Evolutionary conservation across 2,329 filamentous ascomycete species (phyloP).

Genomic region (Fusarium praegraminearum): DNA sequence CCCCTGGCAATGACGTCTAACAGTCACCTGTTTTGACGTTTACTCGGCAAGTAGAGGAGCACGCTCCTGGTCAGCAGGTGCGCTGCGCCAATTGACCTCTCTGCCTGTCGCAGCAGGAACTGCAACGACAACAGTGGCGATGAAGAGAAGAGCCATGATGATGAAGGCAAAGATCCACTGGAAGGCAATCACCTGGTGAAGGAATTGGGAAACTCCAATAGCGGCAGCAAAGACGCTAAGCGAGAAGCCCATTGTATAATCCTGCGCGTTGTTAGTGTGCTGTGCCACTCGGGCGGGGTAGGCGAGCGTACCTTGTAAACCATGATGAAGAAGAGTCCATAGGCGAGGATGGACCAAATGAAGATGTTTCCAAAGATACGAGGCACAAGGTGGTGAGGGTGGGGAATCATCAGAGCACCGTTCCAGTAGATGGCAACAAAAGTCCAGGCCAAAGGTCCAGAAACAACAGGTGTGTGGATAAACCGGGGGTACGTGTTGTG

Average conservation of each 20-base stretch:
- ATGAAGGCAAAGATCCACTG: slow-evolving; percentile 95
- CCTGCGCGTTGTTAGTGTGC: slow-evolving; percentile 53
- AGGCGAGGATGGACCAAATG: slow-evolving; percentile 84
- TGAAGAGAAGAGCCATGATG: slow-evolving; percentile 81
- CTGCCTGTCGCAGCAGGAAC: slow-evolving; percentile 73
- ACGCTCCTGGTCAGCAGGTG: slow-evolving; percentile 65
- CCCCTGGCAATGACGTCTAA: background rate
- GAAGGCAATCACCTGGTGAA: slow-evolving; percentile 77
- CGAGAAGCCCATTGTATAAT: slow-evolving; percentile 82
- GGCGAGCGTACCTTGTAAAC: slow-evolving; percentile 71
- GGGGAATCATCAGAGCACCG: slow-evolving; percentile 82
- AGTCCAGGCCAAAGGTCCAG: slow-evolving; percentile 84
- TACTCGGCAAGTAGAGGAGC: slow-evolving; percentile 70
- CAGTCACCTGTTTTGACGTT: background rate
- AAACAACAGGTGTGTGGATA: slow-evolving; percentile 81
- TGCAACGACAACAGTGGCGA: slow-evolving; percentile 73
- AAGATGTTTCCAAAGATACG: slow-evolving; percentile 87
- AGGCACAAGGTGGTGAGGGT: slow-evolving; percentile 74
- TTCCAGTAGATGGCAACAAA: slow-evolving; percentile 91
- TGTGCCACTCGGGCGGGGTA: background rate
- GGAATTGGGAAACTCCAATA: slow-evolving; percentile 82
- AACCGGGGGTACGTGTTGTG: slow-evolving; percentile 77
- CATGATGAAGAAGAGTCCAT: slow-evolving; percentile 81
- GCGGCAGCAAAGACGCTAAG: slow-evolving; percentile 79
- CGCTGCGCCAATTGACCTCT: slow-evolving; percentile 62